Conservation (phyloP, 2,329 filamentous ascomycete species). For the Talaromyces sp. region DNA sequence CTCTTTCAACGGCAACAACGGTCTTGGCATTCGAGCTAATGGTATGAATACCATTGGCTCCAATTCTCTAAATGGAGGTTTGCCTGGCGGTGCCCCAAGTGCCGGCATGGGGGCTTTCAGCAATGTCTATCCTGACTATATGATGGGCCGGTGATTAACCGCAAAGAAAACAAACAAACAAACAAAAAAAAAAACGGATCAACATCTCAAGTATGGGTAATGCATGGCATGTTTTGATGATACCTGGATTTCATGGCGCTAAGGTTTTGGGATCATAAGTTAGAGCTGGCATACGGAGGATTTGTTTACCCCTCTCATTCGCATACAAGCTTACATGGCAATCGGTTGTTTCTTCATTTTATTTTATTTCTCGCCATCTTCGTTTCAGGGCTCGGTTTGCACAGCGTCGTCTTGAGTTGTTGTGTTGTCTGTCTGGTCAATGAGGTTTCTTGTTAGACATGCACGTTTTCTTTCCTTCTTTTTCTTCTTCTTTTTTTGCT, state of each 20-base stretch:
- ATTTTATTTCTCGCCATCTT: slow-evolving; percentile 13
- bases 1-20: slow-evolving; percentile 32
- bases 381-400: slow-evolving; percentile 14
- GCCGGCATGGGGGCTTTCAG: slow-evolving; percentile 32
- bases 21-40: slow-evolving; percentile 34
- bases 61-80: slow-evolving; percentile 24
- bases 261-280: slow-evolving; percentile 33
- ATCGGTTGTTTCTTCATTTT: slow-evolving; percentile 11
- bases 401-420: slow-evolving; percentile 22
- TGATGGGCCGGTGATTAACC: slow-evolving; percentile 41
- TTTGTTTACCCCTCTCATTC: slow-evolving; percentile 26
- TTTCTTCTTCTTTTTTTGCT: slow-evolving; percentile 4
- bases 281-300: slow-evolving; percentile 38
- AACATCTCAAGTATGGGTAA: slow-evolving; percentile 22
- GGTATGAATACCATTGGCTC: slow-evolving; percentile 27
- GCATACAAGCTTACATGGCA: slow-evolving; percentile 17
- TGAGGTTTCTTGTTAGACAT: slow-evolving; percentile 7
- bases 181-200: slow-evolving; percentile 1
- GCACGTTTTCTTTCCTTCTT: slow-evolving; percentile 5
- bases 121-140: slow-evolving; percentile 43
- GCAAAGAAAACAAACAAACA: not conserved
- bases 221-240: slow-evolving; percentile 42
- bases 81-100: slow-evolving; percentile 23
- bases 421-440: slow-evolving; percentile 10
- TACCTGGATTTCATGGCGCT: slow-evolving; percentile 38